These are phyloP conservation scores for Hanseniaspora vineae DNA, from an alignment of 805 yeast species.

Conservation along the genomic window DNA sequence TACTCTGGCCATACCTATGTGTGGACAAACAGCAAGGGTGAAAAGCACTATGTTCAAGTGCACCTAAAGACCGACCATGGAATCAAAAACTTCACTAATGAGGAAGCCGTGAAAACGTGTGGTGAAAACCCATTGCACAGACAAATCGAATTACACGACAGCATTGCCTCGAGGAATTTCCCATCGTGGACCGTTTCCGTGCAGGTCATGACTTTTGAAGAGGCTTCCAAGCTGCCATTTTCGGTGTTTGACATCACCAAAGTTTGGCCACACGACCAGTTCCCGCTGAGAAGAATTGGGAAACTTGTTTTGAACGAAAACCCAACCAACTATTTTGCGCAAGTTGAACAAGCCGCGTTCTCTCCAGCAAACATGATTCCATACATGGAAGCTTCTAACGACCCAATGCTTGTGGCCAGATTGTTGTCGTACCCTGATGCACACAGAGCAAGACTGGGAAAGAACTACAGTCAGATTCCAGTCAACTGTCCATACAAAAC, in stretches of 20 bases:
- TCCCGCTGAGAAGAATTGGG: constrained; percentile 44
- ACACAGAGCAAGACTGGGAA: constrained; percentile 65
- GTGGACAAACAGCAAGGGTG: constrained; percentile 42
- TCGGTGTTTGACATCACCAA: constrained; percentile 42
- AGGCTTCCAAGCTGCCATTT: constrained; percentile 38
- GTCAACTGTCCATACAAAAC: constrained; percentile 69
- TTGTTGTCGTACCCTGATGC: constrained; percentile 77
- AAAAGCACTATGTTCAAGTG: constrained; percentile 44
- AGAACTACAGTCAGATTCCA: constrained; percentile 75
- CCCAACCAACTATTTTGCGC: constrained; percentile 80
- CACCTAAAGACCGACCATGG: constrained; percentile 45
- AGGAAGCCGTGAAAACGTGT: constrained; percentile 53
- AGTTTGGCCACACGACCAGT: constrained; percentile 44
- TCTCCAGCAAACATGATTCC: constrained; percentile 81
- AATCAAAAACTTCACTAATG: constrained; percentile 37
- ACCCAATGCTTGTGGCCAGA: constrained; percentile 74
- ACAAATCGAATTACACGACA: constrained; percentile 65
- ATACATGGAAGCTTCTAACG: constrained; percentile 70
- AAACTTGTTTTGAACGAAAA: constrained; percentile 67
- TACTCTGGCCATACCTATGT: constrained; percentile 58
- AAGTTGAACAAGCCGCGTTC: constrained; percentile 76
- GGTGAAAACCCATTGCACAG: constrained; percentile 77
- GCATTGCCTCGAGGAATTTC: constrained; percentile 62
- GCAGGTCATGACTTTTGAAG: constrained; percentile 62
- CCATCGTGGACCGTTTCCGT: constrained; percentile 82